A percentile compares a stretch with the other conserved stretches of the same genome.
phyloP scores from a whole-genome alignment of 495 filamentous ascomycete genomes.

The Neurospora africana region DNA sequence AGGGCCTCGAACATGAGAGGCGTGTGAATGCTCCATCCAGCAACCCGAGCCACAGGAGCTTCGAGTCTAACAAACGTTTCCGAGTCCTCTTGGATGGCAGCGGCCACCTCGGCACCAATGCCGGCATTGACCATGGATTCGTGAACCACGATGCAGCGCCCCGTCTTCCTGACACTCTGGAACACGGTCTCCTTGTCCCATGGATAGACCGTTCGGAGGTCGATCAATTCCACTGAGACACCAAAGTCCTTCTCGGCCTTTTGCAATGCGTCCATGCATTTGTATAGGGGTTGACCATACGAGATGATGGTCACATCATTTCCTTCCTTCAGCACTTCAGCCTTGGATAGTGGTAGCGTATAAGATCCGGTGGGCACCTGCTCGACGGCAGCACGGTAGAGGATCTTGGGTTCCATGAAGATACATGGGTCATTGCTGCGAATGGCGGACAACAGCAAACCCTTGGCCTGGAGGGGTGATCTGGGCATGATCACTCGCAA shows the following conservation, averaged over 20 bases:
- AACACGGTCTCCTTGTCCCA: conserved; percentile 86
- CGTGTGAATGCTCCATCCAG: conserved; percentile 84
- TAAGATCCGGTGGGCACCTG: conserved; percentile 82
- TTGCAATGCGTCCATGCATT: conserved; percentile 68
- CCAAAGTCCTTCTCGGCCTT: conserved; percentile 74
- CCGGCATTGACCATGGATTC: conserved; percentile 95
- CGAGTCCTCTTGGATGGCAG: conserved; percentile 75
- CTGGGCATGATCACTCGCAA: conserved; percentile 83
- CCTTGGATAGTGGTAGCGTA: conserved; percentile 75
- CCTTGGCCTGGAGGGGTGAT: conserved; percentile 86
- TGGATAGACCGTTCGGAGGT: conserved; percentile 84
- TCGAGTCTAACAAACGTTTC: conserved; percentile 77
- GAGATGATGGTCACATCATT: conserved; percentile 78
- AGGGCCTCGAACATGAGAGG: conserved; percentile 77
- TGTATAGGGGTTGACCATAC: conserved; percentile 88
- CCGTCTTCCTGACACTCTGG: conserved; percentile 81
- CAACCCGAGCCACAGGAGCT: conserved; percentile 84
- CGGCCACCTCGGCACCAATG: conserved; percentile 85
- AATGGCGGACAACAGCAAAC: conserved; percentile 73
- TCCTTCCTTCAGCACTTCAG: conserved; percentile 78
- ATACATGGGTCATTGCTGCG: conserved; percentile 79
- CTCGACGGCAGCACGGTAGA: conserved; percentile 92
- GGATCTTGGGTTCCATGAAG: conserved; percentile 94
- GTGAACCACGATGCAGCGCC: conserved; percentile 84
- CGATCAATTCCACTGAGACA: conserved; percentile 77